A percentile compares a stretch with the other conserved stretches of the same genome.
Evolutionary conservation across 352 stramenopile genomes (phyloP).

Genomic region (Plasmopara viticola): DNA sequence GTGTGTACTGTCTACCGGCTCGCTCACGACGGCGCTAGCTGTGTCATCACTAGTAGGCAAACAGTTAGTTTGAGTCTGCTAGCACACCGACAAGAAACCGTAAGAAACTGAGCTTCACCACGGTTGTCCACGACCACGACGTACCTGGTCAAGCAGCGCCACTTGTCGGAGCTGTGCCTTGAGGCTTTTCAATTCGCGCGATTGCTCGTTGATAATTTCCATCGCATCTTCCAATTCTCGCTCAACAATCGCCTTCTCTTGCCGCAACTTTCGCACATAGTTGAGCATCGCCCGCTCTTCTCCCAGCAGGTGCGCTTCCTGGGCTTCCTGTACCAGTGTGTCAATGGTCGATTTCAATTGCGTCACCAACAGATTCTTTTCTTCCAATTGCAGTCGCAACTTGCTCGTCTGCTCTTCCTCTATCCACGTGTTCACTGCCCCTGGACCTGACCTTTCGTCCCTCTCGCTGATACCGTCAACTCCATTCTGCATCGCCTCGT

Average conservation of each 20-base stretch:
- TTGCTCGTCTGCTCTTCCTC: conserved; percentile 28
- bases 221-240: conserved; percentile 69
- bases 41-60: conserved; percentile 33
- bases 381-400: conserved; percentile 63
- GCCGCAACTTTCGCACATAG: conserved; percentile 77
- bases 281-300: conserved; percentile 77
- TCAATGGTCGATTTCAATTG: conserved; percentile 82
- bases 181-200: conserved; percentile 68
- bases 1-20: conserved; percentile 19
- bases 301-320: conserved; percentile 73
- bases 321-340: conserved; percentile 55
- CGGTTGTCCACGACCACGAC: background rate
- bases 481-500: background rate
- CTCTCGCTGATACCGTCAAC: conserved; percentile 1
- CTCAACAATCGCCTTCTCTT: conserved; percentile 64
- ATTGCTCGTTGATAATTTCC: conserved; percentile 69
- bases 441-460: background rate
- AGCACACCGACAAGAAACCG: conserved; percentile 10
- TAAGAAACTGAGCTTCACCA: too few species aligned
- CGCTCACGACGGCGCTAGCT: conserved; percentile 9
- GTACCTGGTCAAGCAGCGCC: conserved; percentile 26
- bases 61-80: conserved; percentile 28
- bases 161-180: conserved; percentile 65
- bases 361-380: conserved; percentile 75
- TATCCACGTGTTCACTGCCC: background rate